phyloP scores from a whole-genome alignment of 257 asterid genomes.

The Paulownia fortunei region DNA sequence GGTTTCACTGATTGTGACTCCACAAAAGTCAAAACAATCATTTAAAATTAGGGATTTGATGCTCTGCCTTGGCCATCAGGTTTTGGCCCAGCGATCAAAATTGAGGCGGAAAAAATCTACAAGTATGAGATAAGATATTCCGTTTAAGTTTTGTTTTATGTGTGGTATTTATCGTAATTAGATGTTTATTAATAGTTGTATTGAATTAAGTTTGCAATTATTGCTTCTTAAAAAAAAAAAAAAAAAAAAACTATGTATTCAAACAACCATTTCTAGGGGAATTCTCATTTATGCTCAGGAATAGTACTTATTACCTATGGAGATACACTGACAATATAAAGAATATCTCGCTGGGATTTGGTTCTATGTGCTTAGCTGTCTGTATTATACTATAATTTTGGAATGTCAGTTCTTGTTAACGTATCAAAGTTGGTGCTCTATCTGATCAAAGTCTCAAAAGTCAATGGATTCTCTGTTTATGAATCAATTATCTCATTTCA shows the following conservation, averaged over 20 bases:
- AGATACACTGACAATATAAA: neutral
- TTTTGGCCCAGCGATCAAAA: too few species aligned
- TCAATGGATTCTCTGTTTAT: neutral
- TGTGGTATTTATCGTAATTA: too few species aligned
- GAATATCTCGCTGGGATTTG: slow-evolving; percentile 18
- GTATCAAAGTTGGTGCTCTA: neutral
- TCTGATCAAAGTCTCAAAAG: neutral
- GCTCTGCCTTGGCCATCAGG: slow-evolving; percentile 9
- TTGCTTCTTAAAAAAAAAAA: too few species aligned
- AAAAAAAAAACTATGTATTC: neutral
- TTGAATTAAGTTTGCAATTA: neutral
- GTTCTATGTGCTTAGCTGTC: slow-evolving; percentile 10
- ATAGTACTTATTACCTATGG: neutral
- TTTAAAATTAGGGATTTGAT: slow-evolving; percentile 17
- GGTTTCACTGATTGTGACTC: slow-evolving; percentile 33
- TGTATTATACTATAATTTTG: neutral
- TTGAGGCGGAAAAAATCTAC: too few species aligned
- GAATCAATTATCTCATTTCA: slow-evolving; percentile 17
- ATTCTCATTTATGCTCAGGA: neutral
- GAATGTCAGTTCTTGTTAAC: neutral
- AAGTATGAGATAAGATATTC: too few species aligned
- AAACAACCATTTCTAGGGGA: neutral
- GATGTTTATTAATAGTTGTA: neutral
- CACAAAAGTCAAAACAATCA: slow-evolving; percentile 32
- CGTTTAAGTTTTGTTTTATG: too few species aligned